Evolutionary conservation across 1,284 basidiomycete species (phyloP), one percentile per base, ranked within the genome.

Genomic region (Irpex rosettiformis): DNA sequence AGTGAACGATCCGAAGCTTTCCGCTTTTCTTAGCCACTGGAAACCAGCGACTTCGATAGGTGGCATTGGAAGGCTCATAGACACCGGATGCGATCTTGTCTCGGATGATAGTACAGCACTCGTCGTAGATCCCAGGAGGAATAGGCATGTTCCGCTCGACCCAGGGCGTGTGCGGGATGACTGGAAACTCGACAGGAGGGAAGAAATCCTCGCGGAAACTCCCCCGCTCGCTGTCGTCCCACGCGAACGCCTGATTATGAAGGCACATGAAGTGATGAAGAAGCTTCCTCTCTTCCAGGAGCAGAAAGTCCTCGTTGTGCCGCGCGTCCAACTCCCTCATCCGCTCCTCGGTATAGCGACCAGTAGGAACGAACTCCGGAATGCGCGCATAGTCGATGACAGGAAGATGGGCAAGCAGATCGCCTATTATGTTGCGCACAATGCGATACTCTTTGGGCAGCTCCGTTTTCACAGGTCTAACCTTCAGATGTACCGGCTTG

Each of bases 31-130:
- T 77, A 7, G 72, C 43, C 0, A 77, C 71, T 45, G 69, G 72
- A 54, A 78, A 79, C 75, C 76, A 77, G 7, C 68, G 58, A 0
- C 72, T 76, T 0, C 71, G 60, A 57, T 78, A 78, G 0, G 73
- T 72, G 0, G 73, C 42, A 51, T 51, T 51, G 22, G 48, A 51
- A 11, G 48, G 48, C 18, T 51, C 22, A 22, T 51, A 22, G 16
- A 1, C 70, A 64, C 0, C 73, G 60, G 4, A 62, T 54, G 2
- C 67, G 63, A 22, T 61, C 65, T 56, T 75, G 7, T 37, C 33
- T 6, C 33, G 33, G 6, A 37, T 37, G 33, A 37, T 37, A 6
- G 69, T 22, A 77, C 42, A 43, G 42, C 42, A 68, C 54, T 73
- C 58, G 27, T 73, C 63, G 45, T 68, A 69, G 37, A 77, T 67